Evolutionary conservation across 768 basidiomycete species (phyloP).

Genomic region (Bullera alba): DNA sequence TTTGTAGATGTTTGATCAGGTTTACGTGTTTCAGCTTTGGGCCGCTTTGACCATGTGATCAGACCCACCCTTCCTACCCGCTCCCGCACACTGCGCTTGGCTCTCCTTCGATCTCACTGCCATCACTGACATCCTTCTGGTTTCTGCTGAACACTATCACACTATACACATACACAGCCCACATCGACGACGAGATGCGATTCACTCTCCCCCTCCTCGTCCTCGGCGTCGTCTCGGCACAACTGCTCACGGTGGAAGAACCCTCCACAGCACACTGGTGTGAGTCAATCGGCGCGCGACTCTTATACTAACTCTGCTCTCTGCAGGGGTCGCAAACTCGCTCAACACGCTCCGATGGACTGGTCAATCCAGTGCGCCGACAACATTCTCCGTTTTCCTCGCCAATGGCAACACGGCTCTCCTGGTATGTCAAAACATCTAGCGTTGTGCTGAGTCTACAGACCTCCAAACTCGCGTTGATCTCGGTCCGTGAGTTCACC

Average conservation of each 20-base stretch:
- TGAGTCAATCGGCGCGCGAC: conserved; percentile 8
- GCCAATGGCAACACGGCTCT: conserved; percentile 20
- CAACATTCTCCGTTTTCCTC: conserved; percentile 40
- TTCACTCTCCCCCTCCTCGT: conserved; percentile 1
- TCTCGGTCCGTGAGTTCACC: conserved; percentile 8
- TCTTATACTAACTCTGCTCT: not conserved
- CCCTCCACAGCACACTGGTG: conserved; percentile 28
- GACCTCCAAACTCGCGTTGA: conserved; percentile 23
- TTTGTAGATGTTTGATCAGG: too few species aligned
- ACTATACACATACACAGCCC: too few species aligned
- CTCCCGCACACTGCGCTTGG: too few species aligned
- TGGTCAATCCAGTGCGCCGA: conserved; percentile 15
- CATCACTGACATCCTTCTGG: too few species aligned
- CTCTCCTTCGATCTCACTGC: too few species aligned
- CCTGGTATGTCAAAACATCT: conserved; percentile 21
- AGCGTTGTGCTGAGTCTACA: not conserved
- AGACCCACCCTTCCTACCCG: too few species aligned
- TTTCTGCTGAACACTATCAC: too few species aligned
- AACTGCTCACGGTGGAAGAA: conserved; percentile 12
- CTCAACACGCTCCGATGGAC: conserved; percentile 39
- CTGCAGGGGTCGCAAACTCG: conserved; percentile 29
- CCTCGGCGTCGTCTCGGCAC: conserved; percentile 1
- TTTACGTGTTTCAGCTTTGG: too few species aligned
- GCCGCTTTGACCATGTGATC: too few species aligned
- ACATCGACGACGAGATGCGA: too few species aligned